Conservation (phyloP, 2,329 filamentous ascomycete genomes). For the Aureobasidium sp. region DNA sequence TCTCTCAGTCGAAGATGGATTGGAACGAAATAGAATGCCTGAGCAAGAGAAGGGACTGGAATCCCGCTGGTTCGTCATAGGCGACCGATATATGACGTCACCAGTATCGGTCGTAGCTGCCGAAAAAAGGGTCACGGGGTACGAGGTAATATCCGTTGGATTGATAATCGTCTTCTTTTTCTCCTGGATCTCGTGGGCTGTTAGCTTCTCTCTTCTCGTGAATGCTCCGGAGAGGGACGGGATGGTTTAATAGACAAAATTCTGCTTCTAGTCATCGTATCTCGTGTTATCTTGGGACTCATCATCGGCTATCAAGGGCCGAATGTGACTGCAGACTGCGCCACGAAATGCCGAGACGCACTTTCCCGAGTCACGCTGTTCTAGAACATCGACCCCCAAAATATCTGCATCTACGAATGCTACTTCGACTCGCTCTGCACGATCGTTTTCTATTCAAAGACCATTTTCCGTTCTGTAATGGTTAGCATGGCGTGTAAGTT, state of each 20-base stretch:
- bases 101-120: background rate
- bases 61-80: too few relatives aligned
- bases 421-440: background rate
- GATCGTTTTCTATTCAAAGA: too few relatives aligned
- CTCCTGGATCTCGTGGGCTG: background rate
- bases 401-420: background rate
- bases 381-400: background rate
- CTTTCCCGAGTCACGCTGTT: background rate
- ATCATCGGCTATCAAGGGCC: background rate
- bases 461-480: background rate
- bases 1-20: background rate
- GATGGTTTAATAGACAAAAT: background rate
- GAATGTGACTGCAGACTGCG: background rate
- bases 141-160: background rate
- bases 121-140: background rate
- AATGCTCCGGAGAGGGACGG: background rate
- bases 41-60: background rate
- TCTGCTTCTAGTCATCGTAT: background rate
- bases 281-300: background rate
- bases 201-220: background rate
- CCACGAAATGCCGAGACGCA: background rate
- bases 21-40: constrained; percentile 5
- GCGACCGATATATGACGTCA: too few relatives aligned
- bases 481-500: too few relatives aligned
- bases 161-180: background rate